These are phyloP conservation scores for Trebouxia sp. DNA, from an alignment of 139 green algal species.

Conservation along the genomic window DNA sequence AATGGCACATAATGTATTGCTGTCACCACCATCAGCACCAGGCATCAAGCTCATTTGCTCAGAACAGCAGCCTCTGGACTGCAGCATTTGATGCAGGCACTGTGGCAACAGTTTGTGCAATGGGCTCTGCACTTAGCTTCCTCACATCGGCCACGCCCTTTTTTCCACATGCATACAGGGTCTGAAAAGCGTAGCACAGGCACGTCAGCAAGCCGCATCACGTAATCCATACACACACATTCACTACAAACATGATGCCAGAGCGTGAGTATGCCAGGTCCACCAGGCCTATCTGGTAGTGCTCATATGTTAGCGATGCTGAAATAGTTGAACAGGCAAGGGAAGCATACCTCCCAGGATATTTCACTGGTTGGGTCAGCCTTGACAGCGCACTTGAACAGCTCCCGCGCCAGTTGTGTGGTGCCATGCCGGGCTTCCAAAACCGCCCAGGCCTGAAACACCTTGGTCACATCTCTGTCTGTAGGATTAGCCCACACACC, in stretches of 20 bases:
- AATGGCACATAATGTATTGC: too few species aligned
- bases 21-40: too few species aligned
- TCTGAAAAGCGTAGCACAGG: too few species aligned
- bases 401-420: conserved; percentile 71
- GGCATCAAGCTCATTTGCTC: too few species aligned
- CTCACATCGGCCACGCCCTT: too few species aligned
- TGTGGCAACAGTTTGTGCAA: too few species aligned
- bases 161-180: too few species aligned
- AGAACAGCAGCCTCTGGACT: too few species aligned
- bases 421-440: conserved; percentile 82
- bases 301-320: neutral
- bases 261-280: neutral
- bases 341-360: conserved; percentile 59
- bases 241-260: neutral
- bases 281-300: neutral
- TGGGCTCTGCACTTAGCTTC: too few species aligned
- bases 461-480: conserved; percentile 54
- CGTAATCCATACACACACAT: neutral
- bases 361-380: conserved; percentile 74
- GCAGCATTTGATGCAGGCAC: too few species aligned
- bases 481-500: conserved; percentile 85
- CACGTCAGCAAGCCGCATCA: neutral
- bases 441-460: conserved; percentile 88
- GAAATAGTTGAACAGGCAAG: neutral
- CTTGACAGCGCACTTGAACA: conserved; percentile 92